phyloP scores from a whole-genome alignment of 352 stramenopile genomes.

The Phytopythium chamaehyphon region DNA sequence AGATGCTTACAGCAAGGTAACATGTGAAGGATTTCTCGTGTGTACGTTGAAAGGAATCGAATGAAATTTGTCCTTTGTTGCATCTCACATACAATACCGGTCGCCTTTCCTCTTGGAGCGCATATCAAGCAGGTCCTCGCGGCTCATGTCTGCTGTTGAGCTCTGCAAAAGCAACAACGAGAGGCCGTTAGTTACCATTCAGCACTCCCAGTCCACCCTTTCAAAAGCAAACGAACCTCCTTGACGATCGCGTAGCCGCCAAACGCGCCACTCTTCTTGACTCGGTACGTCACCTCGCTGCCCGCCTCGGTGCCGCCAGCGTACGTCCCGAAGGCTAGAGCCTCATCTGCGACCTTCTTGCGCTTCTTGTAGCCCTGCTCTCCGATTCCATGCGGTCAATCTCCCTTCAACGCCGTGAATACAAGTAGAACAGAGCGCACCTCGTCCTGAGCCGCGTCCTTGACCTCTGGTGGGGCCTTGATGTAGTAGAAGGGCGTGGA shows the following conservation, averaged over 20 bases:
- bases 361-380: slow-evolving; percentile 36
- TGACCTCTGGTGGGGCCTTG: slow-evolving; percentile 68
- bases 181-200: no score
- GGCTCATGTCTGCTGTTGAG: slow-evolving; percentile 47
- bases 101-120: slow-evolving; percentile 88
- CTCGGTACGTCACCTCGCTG: slow-evolving; percentile 62
- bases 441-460: slow-evolving; percentile 33
- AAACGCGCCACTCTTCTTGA: slow-evolving; percentile 82
- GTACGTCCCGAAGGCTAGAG: slow-evolving; percentile 85
- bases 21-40: no score
- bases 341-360: slow-evolving; percentile 51
- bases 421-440: slow-evolving; percentile 6
- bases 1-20: no score
- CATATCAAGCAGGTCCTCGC: slow-evolving; percentile 84
- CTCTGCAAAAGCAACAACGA: slow-evolving; percentile 16
- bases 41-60: no score
- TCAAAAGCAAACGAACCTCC: slow-evolving; percentile 33
- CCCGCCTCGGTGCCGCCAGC: slow-evolving; percentile 77
- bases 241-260: slow-evolving; percentile 87
- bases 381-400: background rate
- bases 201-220: no score
- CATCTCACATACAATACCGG: slow-evolving; percentile 67
- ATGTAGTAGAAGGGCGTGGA: slow-evolving; percentile 89
- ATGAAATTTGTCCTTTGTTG: background rate
- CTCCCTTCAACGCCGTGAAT: background rate